phyloP scores from a whole-genome alignment of 305 asterid species.

The Fraxinus dipetala region DNA sequence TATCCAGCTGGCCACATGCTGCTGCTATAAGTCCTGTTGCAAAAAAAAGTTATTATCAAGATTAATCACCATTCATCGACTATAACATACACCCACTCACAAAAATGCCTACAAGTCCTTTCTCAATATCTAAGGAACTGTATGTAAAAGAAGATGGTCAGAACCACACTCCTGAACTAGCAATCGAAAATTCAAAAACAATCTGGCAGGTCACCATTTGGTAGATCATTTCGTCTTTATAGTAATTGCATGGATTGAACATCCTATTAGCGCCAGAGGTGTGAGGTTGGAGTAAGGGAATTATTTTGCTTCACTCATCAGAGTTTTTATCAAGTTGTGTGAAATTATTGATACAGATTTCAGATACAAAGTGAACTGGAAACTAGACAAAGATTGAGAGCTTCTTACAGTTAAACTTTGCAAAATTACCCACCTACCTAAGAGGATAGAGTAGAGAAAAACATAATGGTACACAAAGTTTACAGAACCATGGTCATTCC shows the following conservation, averaged over 20 bases:
- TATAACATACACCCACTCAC: background rate
- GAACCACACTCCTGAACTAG: background rate
- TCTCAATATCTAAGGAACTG: background rate
- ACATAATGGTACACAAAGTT: background rate
- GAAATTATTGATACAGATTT: background rate
- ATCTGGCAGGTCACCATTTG: background rate
- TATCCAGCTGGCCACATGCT: slow-evolving; percentile 70
- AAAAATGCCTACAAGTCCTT: background rate
- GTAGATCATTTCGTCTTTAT: background rate
- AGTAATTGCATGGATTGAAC: background rate
- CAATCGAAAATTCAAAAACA: background rate
- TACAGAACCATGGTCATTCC: background rate
- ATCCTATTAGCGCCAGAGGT: background rate
- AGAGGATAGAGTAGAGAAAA: background rate
- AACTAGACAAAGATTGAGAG: background rate
- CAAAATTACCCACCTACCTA: background rate
- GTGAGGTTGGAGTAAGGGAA: background rate
- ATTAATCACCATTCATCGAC: background rate
- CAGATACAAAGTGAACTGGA: background rate
- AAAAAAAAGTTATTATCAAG: background rate
- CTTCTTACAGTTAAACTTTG: background rate
- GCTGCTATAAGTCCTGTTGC: slow-evolving; percentile 80
- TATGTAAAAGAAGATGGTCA: background rate
- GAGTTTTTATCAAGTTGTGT: background rate
- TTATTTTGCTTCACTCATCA: background rate